Percentiles rank a stretch among this genome's conserved stretches.
Evolutionary conservation across 2,329 filamentous ascomycete genomes (phyloP).

Genomic region (Ophiostoma montium): DNA sequence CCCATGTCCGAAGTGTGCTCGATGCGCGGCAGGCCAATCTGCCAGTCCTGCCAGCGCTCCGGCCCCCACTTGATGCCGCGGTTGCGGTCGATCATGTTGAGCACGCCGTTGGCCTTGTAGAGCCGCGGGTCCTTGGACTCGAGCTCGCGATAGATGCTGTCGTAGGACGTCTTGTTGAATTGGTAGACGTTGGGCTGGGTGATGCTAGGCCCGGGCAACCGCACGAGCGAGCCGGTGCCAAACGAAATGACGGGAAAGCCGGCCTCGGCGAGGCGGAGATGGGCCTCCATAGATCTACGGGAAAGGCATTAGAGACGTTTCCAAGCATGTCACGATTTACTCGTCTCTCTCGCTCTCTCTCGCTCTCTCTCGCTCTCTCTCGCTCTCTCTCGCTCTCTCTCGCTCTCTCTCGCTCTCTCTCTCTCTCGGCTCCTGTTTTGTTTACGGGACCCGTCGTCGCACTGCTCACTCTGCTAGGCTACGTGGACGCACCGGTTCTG

Average conservation of each 20-base stretch:
- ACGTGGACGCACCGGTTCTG: conserved; percentile 62
- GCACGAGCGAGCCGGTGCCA: conserved; percentile 87
- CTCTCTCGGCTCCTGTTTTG: no score
- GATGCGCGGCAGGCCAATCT: conserved; percentile 67
- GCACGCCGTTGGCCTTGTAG: conserved; percentile 80
- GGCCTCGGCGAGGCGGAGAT: conserved; percentile 75
- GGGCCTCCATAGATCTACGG: conserved; percentile 89
- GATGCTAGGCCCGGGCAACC: conserved; percentile 80
- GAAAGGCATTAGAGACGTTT: not conserved
- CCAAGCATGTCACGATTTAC: not conserved
- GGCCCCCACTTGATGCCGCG: conserved; percentile 86
- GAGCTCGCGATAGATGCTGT: conserved; percentile 86
- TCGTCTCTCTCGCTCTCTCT: not conserved
- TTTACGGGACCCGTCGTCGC: no score
- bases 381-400: no score
- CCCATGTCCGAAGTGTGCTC: conserved; percentile 67
- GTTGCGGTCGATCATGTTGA: conserved; percentile 94
- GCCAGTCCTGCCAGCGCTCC: conserved; percentile 97
- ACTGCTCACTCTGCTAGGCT: not conserved
- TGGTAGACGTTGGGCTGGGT: conserved; percentile 93
- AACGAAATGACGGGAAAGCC: conserved; percentile 95
- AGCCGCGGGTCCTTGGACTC: conserved; percentile 71
- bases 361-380: no score
- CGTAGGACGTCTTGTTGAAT: conserved; percentile 95
- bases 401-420: not conserved